phyloP scores from a whole-genome alignment of 2,329 filamentous ascomycete genomes.

The Pseudogymnoascus sp. region DNA sequence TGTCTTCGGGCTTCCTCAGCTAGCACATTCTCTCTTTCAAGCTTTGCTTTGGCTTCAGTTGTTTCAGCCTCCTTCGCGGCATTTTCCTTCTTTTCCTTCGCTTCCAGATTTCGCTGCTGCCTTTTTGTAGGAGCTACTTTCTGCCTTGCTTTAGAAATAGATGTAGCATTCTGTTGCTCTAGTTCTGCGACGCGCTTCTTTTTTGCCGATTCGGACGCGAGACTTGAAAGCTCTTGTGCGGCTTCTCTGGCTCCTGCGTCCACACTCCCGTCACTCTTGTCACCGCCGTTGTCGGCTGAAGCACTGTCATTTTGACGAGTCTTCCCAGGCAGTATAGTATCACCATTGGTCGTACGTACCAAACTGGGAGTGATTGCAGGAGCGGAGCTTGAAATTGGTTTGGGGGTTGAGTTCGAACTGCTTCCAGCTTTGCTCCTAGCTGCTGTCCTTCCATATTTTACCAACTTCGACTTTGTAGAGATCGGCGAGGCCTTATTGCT shows the following conservation, averaged over 20 bases:
- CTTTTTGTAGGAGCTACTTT: neutral
- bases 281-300: neutral
- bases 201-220: neutral
- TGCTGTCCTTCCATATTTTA: neutral
- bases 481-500: neutral
- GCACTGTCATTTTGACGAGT: neutral
- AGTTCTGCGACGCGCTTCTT: neutral
- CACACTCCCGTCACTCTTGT: neutral
- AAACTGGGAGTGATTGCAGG: neutral
- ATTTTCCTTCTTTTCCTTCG: neutral
- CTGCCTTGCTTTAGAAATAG: neutral
- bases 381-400: neutral
- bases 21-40: neutral
- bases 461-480: neutral
- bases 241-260: neutral
- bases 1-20: neutral
- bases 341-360: neutral
- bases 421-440: neutral
- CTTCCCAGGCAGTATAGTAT: neutral
- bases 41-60: neutral
- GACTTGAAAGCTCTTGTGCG: neutral
- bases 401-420: neutral
- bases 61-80: neutral
- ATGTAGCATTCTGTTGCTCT: neutral
- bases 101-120: neutral